Conservation (phyloP, 2,329 filamentous ascomycete genomes). For the Pyrenophora graminea region DNA sequence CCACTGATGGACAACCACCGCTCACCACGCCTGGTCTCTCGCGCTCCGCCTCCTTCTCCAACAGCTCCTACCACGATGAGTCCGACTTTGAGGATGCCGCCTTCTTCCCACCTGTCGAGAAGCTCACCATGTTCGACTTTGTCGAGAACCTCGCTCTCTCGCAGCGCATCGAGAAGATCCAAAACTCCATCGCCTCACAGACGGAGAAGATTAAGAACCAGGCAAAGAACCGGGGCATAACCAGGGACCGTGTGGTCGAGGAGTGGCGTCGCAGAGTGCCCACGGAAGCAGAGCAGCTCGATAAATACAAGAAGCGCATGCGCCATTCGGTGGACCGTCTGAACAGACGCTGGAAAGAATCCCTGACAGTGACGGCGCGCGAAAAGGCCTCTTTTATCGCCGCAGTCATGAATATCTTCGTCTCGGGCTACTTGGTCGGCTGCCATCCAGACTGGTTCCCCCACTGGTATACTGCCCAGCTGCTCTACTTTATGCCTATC, state of each 20-base stretch:
- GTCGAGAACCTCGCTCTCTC: slow-evolving; percentile 90
- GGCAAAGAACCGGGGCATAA: slow-evolving; percentile 75
- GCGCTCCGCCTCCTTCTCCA: slow-evolving; percentile 79
- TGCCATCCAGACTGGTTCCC: slow-evolving; percentile 85
- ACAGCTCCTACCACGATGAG: slow-evolving; percentile 80
- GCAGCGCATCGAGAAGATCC: slow-evolving; percentile 87
- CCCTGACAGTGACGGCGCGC: slow-evolving; percentile 80
- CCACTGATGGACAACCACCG: slow-evolving; percentile 47
- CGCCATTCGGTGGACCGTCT: slow-evolving; percentile 85
- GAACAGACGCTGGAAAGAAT: slow-evolving; percentile 83
- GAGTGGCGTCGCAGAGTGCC: slow-evolving; percentile 88
- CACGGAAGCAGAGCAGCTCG: slow-evolving; percentile 87
- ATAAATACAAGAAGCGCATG: slow-evolving; percentile 88
- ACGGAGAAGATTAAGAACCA: slow-evolving; percentile 84
- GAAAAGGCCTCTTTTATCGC: slow-evolving; percentile 97
- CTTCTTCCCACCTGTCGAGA: slow-evolving; percentile 80
- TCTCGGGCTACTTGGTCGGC: slow-evolving; percentile 92
- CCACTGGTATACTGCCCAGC: slow-evolving; percentile 85
- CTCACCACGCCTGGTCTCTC: slow-evolving; percentile 63
- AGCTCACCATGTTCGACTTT: slow-evolving; percentile 87
- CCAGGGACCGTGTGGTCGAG: slow-evolving; percentile 87
- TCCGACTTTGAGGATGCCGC: slow-evolving; percentile 72
- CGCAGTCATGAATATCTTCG: slow-evolving; percentile 95
- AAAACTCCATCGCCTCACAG: slow-evolving; percentile 79
- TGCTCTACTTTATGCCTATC: slow-evolving; percentile 96